phyloP scores from a whole-genome alignment of 306 rosid species.

The Vicia sativa region DNA sequence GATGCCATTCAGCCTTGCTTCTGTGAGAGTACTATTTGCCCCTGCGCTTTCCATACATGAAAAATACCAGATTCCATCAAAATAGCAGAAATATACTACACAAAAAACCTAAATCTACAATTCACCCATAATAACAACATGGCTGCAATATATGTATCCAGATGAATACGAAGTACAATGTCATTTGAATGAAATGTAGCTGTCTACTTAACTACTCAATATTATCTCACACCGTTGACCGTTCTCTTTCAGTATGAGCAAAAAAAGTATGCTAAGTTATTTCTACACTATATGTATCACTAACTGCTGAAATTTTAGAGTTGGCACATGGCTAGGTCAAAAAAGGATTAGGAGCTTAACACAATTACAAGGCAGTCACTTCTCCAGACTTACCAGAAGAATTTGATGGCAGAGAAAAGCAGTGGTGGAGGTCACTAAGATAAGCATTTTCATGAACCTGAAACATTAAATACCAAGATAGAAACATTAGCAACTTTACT shows the following conservation, averaged over 20 bases:
- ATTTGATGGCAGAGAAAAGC: constrained; percentile 81
- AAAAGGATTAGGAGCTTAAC: constrained; percentile 18
- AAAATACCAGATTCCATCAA: constrained; percentile 16
- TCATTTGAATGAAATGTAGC: constrained; percentile 19
- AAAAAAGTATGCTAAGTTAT: constrained; percentile 10
- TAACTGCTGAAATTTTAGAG: constrained; percentile 25
- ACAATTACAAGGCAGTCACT: constrained; percentile 12
- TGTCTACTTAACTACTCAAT: background rate
- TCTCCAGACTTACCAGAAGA: constrained; percentile 57
- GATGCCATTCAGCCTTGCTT: constrained; percentile 78
- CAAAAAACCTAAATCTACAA: constrained; percentile 18
- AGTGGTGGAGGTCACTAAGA: constrained; percentile 84
- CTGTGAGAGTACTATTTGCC: constrained; percentile 51
- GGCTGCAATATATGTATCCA: background rate
- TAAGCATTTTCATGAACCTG: constrained; percentile 99
- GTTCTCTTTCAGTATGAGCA: constrained; percentile 9
- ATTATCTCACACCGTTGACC: constrained; percentile 11
- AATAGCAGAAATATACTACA: constrained; percentile 27
- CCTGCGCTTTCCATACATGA: constrained; percentile 48
- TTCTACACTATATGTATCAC: constrained; percentile 5
- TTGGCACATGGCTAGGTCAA: constrained; percentile 24
- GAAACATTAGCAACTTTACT: constrained; percentile 18
- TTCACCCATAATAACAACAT: constrained; percentile 24
- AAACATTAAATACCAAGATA: constrained; percentile 39
- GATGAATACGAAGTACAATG: constrained; percentile 18